Evolutionary conservation across 495 filamentous ascomycete species (phyloP).

Genomic region (Cercophora sp.): DNA sequence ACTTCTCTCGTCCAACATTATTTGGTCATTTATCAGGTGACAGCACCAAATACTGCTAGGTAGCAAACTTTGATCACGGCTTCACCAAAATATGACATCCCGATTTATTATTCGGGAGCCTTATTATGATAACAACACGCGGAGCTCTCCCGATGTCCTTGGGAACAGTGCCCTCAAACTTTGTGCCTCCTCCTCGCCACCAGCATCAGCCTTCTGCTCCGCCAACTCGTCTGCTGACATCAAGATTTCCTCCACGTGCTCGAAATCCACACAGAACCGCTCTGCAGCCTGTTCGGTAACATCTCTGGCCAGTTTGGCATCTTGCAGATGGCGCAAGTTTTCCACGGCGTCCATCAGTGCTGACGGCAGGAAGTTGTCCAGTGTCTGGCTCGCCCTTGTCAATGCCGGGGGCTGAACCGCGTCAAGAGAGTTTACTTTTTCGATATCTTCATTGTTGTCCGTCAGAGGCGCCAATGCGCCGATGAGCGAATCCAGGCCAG

Average conservation of each 20-base stretch:
- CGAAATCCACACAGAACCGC: slow-evolving; percentile 86
- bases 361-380: slow-evolving; percentile 89
- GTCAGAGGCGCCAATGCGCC: slow-evolving; percentile 45
- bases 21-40: too few relatives aligned
- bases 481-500: slow-evolving; percentile 69
- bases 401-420: slow-evolving; percentile 62
- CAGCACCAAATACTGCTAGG: not conserved
- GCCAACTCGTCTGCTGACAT: slow-evolving; percentile 43
- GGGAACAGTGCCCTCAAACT: slow-evolving; percentile 70
- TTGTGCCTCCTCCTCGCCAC: slow-evolving; percentile 35
- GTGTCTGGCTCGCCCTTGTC: slow-evolving; percentile 61
- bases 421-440: slow-evolving; percentile 37
- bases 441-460: slow-evolving; percentile 35
- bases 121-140: slow-evolving; percentile 67
- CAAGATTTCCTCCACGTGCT: slow-evolving; percentile 69
- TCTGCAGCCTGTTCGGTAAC: slow-evolving; percentile 82
- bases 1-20: too few relatives aligned
- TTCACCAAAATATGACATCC: too few relatives aligned
- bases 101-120: too few relatives aligned
- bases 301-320: slow-evolving; percentile 62
- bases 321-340: slow-evolving; percentile 68
- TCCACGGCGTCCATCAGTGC: slow-evolving; percentile 88
- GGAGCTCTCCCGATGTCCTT: slow-evolving; percentile 78
- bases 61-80: too few relatives aligned
- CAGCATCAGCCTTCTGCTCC: slow-evolving; percentile 34